phyloP scores from a whole-genome alignment of 352 stramenopile species.

The Globisporangium yorkense region DNA sequence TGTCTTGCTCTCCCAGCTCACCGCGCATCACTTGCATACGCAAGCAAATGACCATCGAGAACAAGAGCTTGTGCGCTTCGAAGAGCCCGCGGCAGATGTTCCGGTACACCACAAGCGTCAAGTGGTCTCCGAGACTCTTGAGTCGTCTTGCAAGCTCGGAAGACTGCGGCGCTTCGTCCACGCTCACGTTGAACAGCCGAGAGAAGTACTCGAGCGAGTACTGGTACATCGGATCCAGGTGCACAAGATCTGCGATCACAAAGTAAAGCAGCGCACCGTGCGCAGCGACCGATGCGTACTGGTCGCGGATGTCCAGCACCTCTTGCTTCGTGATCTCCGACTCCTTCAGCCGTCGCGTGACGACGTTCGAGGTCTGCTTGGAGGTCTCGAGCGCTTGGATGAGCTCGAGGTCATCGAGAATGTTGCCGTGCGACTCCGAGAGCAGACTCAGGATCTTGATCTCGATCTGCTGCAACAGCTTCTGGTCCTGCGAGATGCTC shows the following conservation, averaged over 20 bases:
- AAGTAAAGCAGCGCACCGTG: slow-evolving; percentile 72
- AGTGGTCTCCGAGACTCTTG: slow-evolving; percentile 27
- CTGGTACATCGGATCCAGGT: slow-evolving; percentile 75
- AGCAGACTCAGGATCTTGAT: slow-evolving; percentile 88
- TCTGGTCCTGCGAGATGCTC: slow-evolving; percentile 88
- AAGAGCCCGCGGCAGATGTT: slow-evolving; percentile 76
- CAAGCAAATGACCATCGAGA: slow-evolving; percentile 53
- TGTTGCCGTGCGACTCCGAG: slow-evolving; percentile 81
- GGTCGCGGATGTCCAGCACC: slow-evolving; percentile 54
- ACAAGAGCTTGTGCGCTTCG: slow-evolving; percentile 55
- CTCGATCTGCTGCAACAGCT: slow-evolving; percentile 87
- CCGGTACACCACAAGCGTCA: slow-evolving; percentile 52
- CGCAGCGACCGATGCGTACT: slow-evolving; percentile 49
- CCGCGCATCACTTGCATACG: slow-evolving; percentile 42
- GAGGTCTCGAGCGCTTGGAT: slow-evolving; percentile 58
- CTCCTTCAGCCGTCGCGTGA: slow-evolving; percentile 45
- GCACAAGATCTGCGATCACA: slow-evolving; percentile 44
- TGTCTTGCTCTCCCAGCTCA: slow-evolving; percentile 27
- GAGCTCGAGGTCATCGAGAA: slow-evolving; percentile 88
- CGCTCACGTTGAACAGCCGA: slow-evolving; percentile 53
- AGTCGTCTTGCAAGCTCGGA: slow-evolving; percentile 30
- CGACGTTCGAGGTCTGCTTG: slow-evolving; percentile 57
- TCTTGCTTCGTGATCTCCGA: slow-evolving; percentile 56
- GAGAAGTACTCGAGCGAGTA: slow-evolving; percentile 75
- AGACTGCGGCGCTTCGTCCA: slow-evolving; percentile 31